Base-by-base conservation (phyloP, 805 yeast genomes). In the Pichia scutulata region DNA sequence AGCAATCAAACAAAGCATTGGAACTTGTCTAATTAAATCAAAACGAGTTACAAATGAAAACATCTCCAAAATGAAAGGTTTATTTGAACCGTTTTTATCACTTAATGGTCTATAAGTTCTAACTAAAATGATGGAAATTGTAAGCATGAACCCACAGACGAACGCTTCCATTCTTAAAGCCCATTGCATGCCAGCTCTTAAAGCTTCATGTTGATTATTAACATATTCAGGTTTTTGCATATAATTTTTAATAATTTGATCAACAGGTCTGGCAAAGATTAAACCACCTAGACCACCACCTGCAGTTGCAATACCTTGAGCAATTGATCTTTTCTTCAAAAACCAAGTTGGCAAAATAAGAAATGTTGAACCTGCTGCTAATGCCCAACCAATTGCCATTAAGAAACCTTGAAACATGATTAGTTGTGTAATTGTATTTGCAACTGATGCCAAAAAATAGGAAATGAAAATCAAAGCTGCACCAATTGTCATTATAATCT, bases 201-300 rank as follows among this genome's bases (percentile, higher is more conserved):
- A 18, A 16, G 24, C 52, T 41, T 51, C 46, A 36, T 47, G 46
- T 41, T 21, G 46, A 19, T 51, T 30, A 33, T 47, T 25, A 47
- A 60, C 64, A 39, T 75, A 75, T 49, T 71, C 61, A 1, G 77
- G 75, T 26, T 50, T 48, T n/a, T 49, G 36, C 7, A 42, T 16
- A 9, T 71, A 65, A 16, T 60, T 64, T 6, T 65, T 57, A 16
- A 78, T 71, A 51, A 78, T 61, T 16, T 70, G 69, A 48, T 74
- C 69, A 12, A 68, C 65, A 0, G 76, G 65, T 45, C 76, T 57
- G 7, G 77, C 65, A 59, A 72, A 75, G 24, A 74, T 52, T 9
- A 76, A 69, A 52, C 82, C 83, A 30, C 82, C 80, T 1, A 76
- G 56, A 39, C 82, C 83, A 4, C 80, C 70, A 10, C 83, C 84